phyloP scores from a whole-genome alignment of 139 green algal species.

The Zygnema circumcarinatum region DNA sequence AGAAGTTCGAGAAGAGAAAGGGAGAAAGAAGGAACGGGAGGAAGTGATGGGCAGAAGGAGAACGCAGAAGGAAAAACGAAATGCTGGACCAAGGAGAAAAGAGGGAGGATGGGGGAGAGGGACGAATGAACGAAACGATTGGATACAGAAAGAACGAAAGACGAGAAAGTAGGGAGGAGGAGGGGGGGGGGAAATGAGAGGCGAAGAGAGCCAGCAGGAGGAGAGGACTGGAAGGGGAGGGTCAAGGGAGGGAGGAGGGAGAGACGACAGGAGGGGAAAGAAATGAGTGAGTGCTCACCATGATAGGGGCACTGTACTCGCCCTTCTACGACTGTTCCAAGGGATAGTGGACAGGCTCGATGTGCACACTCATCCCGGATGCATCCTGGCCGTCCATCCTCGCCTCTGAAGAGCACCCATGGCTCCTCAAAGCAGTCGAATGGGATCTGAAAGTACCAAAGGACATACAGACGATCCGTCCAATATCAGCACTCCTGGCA shows the following conservation, averaged over 20 bases:
- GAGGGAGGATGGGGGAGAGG: no score
- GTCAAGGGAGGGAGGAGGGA: no score
- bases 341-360: constrained; percentile 89
- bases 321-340: constrained; percentile 77
- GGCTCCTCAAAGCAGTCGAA: constrained; percentile 94
- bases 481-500: constrained; percentile 26
- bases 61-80: background rate
- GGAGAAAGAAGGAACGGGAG: background rate
- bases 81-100: no score
- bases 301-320: constrained; percentile 88
- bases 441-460: constrained; percentile 62
- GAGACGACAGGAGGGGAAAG: no score
- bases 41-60: background rate
- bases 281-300: constrained; percentile 60
- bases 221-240: background rate
- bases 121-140: no score
- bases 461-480: background rate
- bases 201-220: background rate
- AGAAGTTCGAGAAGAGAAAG: no score
- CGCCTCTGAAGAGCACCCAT: constrained; percentile 93
- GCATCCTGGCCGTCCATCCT: constrained; percentile 74
- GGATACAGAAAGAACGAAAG: no score
- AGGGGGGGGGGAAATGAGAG: no score
- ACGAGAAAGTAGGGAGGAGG: no score
- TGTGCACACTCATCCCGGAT: constrained; percentile 93